Conservation (phyloP, 257 asterid genomes). For the Fraxinus quadrangulata region DNA sequence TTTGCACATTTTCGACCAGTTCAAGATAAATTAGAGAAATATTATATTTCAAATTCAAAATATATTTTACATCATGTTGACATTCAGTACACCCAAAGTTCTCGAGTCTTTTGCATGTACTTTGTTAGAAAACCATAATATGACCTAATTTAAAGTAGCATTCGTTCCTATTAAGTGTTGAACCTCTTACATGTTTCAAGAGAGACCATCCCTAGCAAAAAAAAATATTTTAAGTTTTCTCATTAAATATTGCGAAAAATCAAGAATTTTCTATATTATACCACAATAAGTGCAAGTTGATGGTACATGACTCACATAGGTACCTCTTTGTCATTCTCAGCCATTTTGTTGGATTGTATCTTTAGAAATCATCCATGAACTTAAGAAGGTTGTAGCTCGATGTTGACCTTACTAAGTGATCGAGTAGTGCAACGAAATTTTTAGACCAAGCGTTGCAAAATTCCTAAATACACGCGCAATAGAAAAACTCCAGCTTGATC, state of each 20-base stretch:
- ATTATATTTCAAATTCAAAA: too few species aligned
- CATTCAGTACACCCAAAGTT: too few species aligned
- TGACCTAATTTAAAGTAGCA: too few species aligned
- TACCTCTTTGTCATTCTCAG: neutral
- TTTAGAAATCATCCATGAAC: neutral
- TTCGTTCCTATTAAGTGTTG: too few species aligned
- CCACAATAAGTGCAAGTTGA: neutral
- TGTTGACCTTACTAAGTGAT: neutral
- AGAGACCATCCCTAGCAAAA: neutral
- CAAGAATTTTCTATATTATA: neutral
- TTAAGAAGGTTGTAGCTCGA: neutral
- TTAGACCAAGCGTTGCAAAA: neutral
- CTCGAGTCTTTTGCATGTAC: too few species aligned
- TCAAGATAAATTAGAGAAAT: too few species aligned
- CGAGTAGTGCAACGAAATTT: neutral
- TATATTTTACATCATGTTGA: too few species aligned
- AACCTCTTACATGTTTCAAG: neutral
- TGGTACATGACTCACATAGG: neutral
- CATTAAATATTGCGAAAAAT: neutral
- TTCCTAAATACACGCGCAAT: neutral
- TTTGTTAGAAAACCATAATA: too few species aligned
- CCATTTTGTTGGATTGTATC: neutral
- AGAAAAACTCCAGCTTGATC: neutral
- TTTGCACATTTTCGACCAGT: too few species aligned
- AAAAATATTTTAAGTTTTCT: neutral